A percentile compares a stretch with the other conserved stretches of the same genome.
phyloP scores from a whole-genome alignment of 192 early-diverging fungal species.

The Pilaira anomala region DNA sequence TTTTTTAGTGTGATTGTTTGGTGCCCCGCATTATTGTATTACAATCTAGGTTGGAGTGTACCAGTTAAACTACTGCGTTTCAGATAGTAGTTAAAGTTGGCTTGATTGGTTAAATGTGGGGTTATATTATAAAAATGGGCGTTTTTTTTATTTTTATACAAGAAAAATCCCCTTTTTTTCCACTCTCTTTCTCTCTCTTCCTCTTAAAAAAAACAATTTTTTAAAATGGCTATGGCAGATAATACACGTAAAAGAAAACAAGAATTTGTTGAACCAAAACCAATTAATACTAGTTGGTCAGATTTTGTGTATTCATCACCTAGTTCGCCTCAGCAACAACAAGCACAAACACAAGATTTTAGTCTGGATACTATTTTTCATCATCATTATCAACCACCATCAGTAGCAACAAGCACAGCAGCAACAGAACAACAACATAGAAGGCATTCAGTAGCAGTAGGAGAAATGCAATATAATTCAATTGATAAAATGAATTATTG shows the following conservation, averaged over 20 bases:
- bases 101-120: no score
- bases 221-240: background rate
- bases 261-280: slow-evolving; percentile 3
- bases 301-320: slow-evolving; percentile 15
- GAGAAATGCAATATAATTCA: slow-evolving; percentile 25
- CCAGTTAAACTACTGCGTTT: no score
- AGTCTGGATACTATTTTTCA: background rate
- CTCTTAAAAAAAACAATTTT: background rate
- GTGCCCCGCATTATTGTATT: no score
- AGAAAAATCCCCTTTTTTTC: background rate
- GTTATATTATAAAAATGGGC: no score
- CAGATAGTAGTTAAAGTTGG: no score
- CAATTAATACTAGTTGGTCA: slow-evolving; percentile 10
- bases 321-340: slow-evolving; percentile 1
- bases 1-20: no score
- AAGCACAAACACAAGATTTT: background rate
- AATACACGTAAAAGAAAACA: slow-evolving; percentile 10
- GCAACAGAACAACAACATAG: slow-evolving; percentile 14
- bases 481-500: background rate
- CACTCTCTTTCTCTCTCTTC: background rate
- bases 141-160: no score
- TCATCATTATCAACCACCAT: background rate
- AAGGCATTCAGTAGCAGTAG: slow-evolving; percentile 32
- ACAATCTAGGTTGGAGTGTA: no score
- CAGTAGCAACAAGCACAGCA: no score